Evolutionary conservation across 768 basidiomycete genomes (phyloP), one percentile per base, ranked within the genome.

Genomic region (Suillus bovinus): DNA sequence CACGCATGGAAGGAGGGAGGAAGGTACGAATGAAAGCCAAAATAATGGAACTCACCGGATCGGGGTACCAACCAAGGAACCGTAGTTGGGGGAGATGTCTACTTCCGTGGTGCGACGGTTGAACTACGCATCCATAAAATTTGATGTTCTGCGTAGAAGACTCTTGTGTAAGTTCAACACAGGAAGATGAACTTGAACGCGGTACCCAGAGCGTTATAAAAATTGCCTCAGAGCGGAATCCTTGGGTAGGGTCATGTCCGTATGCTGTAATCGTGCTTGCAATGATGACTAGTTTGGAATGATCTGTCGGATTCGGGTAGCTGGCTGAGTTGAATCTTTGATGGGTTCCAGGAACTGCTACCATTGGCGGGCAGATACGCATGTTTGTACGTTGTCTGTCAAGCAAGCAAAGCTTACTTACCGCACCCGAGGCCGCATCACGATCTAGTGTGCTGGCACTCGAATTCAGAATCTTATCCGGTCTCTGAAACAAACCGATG

Each of bases 261-360:
- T 49, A 63, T 63, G 62, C 62, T 63, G 62, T 63, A 63, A 63
- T 46, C 17, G n/a, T 20, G 59, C 31, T 4, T n/a, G 39, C 22
- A 34, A 41, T 53, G 50, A 34, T 42, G 41, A 57, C 61, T 61
- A 56, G 63, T 49, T 31, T 34, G 59, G 47, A 53, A 54, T 38
- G 63, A 63, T 63, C 39, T 61, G 60, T 61, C 62, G 62, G 62
- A 24, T 31, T 47, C 59, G 60, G 46, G 52, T 62, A 53, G 53
- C 22, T 31, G 41, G 61, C 61, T 64, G 63, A 64, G 63, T 62
- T 61, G 61, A 60, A 60, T 61, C n/a, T 59, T 38, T 60, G 62
- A 63, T 60, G 38, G 33, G 39, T 56, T 42, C 54, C 61, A 64
- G 63, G 63, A 61, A 64, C 63, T 46, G 39, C 38, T 53, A 38